Base-by-base conservation (phyloP, 2,329 filamentous ascomycete genomes). In the Paramyrothecium sp. region DNA sequence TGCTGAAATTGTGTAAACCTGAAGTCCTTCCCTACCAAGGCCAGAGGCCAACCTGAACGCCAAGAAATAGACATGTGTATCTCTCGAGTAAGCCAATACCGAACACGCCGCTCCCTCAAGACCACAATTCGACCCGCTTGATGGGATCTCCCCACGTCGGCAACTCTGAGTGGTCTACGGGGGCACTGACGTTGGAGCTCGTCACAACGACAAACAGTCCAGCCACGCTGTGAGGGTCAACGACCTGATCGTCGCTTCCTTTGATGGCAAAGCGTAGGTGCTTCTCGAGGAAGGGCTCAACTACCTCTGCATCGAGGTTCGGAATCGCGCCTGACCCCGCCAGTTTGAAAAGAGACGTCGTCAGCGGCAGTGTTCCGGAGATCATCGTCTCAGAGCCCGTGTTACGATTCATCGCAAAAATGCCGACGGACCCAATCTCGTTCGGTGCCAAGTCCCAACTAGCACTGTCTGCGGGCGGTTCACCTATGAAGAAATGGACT, bases 401-500 rank as follows among this genome's bases (percentile, higher is more conserved):
- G 58, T 65, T 69, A 20, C 69, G 65, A 30, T 68, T 66, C 70
- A 76, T 75, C 19, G 80, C 74, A 60, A 87, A 85, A 16, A 86
- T 75, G 17, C 81, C 82, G 61, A 88, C 81, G 0, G 82, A 83
- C 2, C 89, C 89, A 3, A 89, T 79, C 11, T 89, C 78, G 59
- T 83, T 87, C 1, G 73, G 65, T 0, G 82, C 79, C 46, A 69
- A 68, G 1, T 77, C 67, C 87, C 88, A 90, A 1, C 69, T 64
- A 5, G 61, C 61, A 2, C 76, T 65, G 44, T 85, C 74, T 3
- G 66, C 62, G 1, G 81, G 74, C 2, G 78, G 74, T 2, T 78
- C 68, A 0, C 87, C 89, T 2, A 92, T 68, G 72, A 92, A 93
- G 58, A 93, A 75, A 67, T 88, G 84, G 20, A 94, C 76, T 0